Evolutionary conservation across 805 yeast genomes (phyloP).

Genomic region (Brettanomyces nanus): DNA sequence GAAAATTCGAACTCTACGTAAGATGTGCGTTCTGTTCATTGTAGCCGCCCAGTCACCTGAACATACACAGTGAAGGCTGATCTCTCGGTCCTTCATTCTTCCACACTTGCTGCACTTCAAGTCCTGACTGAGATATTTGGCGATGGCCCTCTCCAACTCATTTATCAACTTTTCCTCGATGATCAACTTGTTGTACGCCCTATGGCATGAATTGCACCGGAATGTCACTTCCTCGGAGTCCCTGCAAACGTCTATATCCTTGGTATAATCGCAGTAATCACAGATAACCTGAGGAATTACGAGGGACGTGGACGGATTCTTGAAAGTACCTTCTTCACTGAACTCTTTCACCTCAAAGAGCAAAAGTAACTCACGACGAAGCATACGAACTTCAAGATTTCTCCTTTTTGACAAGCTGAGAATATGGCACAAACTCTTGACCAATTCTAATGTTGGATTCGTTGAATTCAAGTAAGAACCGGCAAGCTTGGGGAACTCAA

Average conservation of each 20-base stretch:
- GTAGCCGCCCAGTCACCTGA: slow-evolving; percentile 81
- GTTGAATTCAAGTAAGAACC: slow-evolving; percentile 55
- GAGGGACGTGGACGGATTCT: slow-evolving; percentile 67
- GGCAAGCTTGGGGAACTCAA: slow-evolving; percentile 66
- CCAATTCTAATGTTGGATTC: slow-evolving; percentile 74
- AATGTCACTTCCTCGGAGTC: slow-evolving; percentile 46
- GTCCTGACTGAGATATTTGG: slow-evolving; percentile 72
- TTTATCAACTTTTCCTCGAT: slow-evolving; percentile 75
- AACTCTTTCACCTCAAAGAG: slow-evolving; percentile 81
- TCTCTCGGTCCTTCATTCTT: slow-evolving; percentile 53
- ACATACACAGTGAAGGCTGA: slow-evolving; percentile 73
- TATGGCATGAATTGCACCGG: slow-evolving; percentile 61
- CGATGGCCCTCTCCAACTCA: slow-evolving; percentile 45
- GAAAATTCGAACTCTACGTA: slow-evolving; percentile 39
- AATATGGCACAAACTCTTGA: slow-evolving; percentile 67
- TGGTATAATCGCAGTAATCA: slow-evolving; percentile 63
- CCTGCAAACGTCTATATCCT: slow-evolving; percentile 78
- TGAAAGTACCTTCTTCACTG: slow-evolving; percentile 62
- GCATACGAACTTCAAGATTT: slow-evolving; percentile 60
- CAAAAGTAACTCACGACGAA: slow-evolving; percentile 66
- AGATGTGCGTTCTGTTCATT: slow-evolving; percentile 35
- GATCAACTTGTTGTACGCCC: slow-evolving; percentile 53
- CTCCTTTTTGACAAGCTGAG: slow-evolving; percentile 58
- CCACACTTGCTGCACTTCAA: slow-evolving; percentile 72
- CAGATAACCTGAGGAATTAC: slow-evolving; percentile 65